Evolutionary conservation across 1,284 basidiomycete genomes (phyloP), one percentile per base, ranked within the genome.

Genomic region (Ustilago sp.): DNA sequence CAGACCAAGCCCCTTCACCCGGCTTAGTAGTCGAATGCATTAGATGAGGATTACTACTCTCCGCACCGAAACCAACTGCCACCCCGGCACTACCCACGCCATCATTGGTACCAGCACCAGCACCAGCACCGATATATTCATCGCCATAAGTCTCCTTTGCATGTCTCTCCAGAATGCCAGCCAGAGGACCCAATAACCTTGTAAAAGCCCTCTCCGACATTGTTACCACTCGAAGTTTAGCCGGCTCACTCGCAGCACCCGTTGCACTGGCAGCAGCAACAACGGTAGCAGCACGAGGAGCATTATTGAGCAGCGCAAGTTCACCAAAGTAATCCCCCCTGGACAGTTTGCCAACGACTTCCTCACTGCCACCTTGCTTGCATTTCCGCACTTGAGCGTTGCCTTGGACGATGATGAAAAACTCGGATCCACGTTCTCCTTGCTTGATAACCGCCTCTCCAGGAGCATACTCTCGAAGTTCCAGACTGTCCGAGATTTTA

Each of bases 311-410:
- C 43, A 98, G 88, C 8, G 93, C 93, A 31, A 94, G 88, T 86
- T 98, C 94, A 87, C 96, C 96, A 89, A 99, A 99, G 89, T 98
- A 99, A 87, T 99, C 95, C 13, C 96, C 96, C 82, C 94, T 93
- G 80, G 89, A 90, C 59, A 94, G 90, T 64, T 88, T 90, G 17
- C 93, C 93, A 12, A 98, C 93, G 17, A 71, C 73, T 28, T 80
- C 80, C 43, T 79, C 73, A 5, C 28, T 35, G 15, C 73, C 70
- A 51, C 90, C 89, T 8, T 90, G 90, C 75, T 91, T 89, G 48
- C 88, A 88, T 88, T 98, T 97, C 65, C 92, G 92, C 4, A 95
- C 95, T 63, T 92, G 89, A 3, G 95, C 96, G 73, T 93, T 90
- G 23, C 96, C 96, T 78, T 94, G 93, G 85, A 98, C 95, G 60